Percentiles rank a stretch among this genome's conserved stretches.
phyloP scores from a whole-genome alignment of 805 yeast species.

The Metschnikowia chrysomelidarum region DNA sequence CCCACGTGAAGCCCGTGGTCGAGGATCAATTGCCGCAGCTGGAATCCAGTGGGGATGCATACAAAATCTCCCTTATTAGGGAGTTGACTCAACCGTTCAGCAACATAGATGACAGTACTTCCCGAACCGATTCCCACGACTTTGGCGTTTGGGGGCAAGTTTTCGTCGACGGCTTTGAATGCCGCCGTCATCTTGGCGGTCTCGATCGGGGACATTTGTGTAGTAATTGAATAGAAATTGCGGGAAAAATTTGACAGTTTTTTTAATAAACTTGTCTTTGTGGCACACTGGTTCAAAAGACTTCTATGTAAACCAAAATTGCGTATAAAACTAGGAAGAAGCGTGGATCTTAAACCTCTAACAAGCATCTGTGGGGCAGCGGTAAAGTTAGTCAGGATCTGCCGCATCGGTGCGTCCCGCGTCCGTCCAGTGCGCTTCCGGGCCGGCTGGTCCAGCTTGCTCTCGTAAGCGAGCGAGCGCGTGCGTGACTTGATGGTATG shows the following conservation, averaged over 20 bases:
- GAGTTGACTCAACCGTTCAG: slow-evolving; percentile 84
- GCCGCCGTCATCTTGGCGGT: slow-evolving; percentile 90
- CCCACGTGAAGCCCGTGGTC: slow-evolving; percentile 79
- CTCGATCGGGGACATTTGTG: slow-evolving; percentile 55
- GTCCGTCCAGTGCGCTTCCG: slow-evolving; percentile 2
- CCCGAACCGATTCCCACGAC: slow-evolving; percentile 96
- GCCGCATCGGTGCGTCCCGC: slow-evolving; percentile 3
- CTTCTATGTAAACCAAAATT: too few species aligned
- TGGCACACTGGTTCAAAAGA: too few species aligned
- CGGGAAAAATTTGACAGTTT: too few species aligned
- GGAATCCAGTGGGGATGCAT: slow-evolving; percentile 97
- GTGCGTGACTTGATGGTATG: neutral
- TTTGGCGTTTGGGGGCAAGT: slow-evolving; percentile 63
- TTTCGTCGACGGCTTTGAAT: slow-evolving; percentile 86
- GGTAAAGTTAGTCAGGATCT: slow-evolving; percentile 1
- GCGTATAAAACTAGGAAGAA: neutral
- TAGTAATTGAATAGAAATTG: too few species aligned
- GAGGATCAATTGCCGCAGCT: slow-evolving; percentile 80
- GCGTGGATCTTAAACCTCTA: neutral
- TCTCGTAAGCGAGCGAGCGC: slow-evolving; percentile 8
- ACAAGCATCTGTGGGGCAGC: slow-evolving; percentile 6
- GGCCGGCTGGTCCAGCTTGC: neutral
- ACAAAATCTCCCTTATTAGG: slow-evolving; percentile 52
- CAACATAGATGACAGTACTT: slow-evolving; percentile 94
- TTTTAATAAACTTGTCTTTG: too few species aligned